Conservation (phyloP, 1,139 yeast genomes). For the Suhomyces bribrorum region DNA sequence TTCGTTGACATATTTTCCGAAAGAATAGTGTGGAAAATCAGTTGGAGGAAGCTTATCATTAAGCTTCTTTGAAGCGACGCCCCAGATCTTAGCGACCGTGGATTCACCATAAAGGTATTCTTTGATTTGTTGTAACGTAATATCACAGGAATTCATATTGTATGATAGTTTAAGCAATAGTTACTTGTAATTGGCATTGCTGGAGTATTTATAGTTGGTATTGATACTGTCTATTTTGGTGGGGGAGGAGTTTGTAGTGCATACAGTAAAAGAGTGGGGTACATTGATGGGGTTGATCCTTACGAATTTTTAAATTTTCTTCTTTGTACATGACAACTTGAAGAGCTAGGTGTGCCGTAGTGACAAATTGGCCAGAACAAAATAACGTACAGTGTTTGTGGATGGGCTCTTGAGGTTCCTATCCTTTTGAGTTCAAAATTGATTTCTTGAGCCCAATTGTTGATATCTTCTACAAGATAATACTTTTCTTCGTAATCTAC, state of each 20-base stretch:
- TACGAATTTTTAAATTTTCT: too few species aligned
- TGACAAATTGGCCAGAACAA: too few species aligned
- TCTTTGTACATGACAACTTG: too few species aligned
- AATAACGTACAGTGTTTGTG: too few species aligned
- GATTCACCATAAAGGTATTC: conserved; percentile 14
- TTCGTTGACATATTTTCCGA: conserved; percentile 17
- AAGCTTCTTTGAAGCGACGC: conserved; percentile 13
- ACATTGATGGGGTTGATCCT: background rate
- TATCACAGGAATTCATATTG: background rate
- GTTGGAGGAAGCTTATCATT: conserved; percentile 12
- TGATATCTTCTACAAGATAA: too few species aligned
- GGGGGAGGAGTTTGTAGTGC: background rate
- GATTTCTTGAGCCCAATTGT: too few species aligned
- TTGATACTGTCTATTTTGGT: background rate
- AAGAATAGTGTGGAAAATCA: conserved; percentile 16
- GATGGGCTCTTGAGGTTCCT: too few species aligned
- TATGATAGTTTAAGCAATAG: too few species aligned
- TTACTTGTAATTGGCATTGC: too few species aligned
- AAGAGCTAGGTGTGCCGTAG: too few species aligned
- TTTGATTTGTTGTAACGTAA: conserved; percentile 4
- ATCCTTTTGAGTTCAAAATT: too few species aligned
- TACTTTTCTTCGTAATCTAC: too few species aligned
- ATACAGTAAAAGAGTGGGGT: background rate
- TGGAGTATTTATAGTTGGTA: background rate
- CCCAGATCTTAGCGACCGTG: conserved; percentile 18